phyloP scores from a whole-genome alignment of 768 basidiomycete genomes.

The Saitozyma podzolica region DNA sequence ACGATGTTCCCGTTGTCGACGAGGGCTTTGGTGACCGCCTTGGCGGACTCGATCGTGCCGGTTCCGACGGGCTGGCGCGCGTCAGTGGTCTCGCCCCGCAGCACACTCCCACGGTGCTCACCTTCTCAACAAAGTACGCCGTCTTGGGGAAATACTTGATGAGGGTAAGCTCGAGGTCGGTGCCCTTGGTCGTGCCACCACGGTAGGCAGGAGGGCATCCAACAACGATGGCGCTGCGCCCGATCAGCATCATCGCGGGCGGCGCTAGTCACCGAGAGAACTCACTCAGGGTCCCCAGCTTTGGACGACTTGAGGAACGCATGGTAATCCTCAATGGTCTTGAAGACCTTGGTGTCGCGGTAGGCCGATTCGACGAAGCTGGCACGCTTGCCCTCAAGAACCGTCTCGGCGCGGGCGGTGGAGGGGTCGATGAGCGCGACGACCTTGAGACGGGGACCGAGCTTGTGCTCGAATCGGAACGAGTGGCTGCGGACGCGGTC shows the following conservation, averaged over 20 bases:
- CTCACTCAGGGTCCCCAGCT: slow-evolving; percentile 62
- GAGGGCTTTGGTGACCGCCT: slow-evolving; percentile 71
- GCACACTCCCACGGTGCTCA: slow-evolving; percentile 5
- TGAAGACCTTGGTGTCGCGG: slow-evolving; percentile 77
- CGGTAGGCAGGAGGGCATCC: slow-evolving; percentile 94
- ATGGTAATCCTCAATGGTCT: slow-evolving; percentile 81
- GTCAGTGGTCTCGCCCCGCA: slow-evolving; percentile 56
- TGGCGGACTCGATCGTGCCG: slow-evolving; percentile 67
- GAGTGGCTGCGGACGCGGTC: slow-evolving; percentile 52
- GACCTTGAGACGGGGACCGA: slow-evolving; percentile 92
- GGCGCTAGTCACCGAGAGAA: slow-evolving; percentile 8
- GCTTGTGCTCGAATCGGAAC: slow-evolving; percentile 67
- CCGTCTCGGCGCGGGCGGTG: slow-evolving; percentile 74
- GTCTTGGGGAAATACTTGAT: slow-evolving; percentile 83
- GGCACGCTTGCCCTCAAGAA: slow-evolving; percentile 80
- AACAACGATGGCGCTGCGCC: slow-evolving; percentile 70
- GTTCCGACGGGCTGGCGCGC: slow-evolving; percentile 82
- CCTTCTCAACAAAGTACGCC: slow-evolving; percentile 86
- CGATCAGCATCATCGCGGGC: too few species aligned
- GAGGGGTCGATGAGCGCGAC: slow-evolving; percentile 91
- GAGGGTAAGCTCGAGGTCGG: slow-evolving; percentile 84
- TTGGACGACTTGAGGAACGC: slow-evolving; percentile 59
- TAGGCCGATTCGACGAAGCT: slow-evolving; percentile 94
- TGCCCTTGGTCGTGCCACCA: slow-evolving; percentile 70
- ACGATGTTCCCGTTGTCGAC: slow-evolving; percentile 71